These are phyloP conservation scores for Aspergillus spinulosporus DNA, from an alignment of 2,329 filamentous ascomycete genomes.

Conservation along the genomic window DNA sequence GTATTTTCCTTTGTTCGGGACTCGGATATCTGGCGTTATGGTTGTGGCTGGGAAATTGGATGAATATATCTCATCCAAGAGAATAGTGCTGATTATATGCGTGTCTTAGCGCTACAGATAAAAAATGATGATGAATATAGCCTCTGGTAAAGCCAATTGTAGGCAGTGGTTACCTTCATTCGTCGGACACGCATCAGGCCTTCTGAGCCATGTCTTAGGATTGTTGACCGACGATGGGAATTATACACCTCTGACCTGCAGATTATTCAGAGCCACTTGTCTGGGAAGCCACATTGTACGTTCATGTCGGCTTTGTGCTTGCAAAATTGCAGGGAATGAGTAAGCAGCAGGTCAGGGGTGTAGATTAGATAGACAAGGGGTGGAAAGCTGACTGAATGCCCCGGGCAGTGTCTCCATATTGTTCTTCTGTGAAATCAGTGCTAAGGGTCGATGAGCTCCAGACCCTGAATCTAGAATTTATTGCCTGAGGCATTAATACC, in stretches of 20 bases:
- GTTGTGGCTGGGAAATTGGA: not conserved
- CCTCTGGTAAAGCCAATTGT: not conserved
- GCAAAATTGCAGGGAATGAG: too few relatives aligned
- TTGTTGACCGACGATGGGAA: too few relatives aligned
- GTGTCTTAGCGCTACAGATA: conserved; percentile 4
- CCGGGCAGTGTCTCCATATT: too few relatives aligned
- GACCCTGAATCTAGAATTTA: not conserved
- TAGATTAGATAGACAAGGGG: too few relatives aligned
- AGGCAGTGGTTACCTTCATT: not conserved
- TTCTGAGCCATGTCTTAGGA: not conserved
- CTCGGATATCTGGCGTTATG: not conserved
- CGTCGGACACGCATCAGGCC: not conserved
- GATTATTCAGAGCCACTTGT: too few relatives aligned
- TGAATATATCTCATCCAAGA: conserved; percentile 2
- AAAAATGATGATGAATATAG: conserved; percentile 7
- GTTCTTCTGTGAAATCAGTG: not conserved
- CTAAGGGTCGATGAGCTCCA: not conserved
- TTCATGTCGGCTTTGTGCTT: too few relatives aligned
- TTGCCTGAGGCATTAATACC: not conserved
- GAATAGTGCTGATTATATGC: conserved; percentile 6
- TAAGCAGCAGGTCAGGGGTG: too few relatives aligned
- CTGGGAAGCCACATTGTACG: too few relatives aligned
- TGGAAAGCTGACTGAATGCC: too few relatives aligned
- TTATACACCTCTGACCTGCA: too few relatives aligned
- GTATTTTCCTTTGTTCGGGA: conserved; percentile 2